Conservation (phyloP, 208 protist genomes). For the Blechomonas ayalai region DNA sequence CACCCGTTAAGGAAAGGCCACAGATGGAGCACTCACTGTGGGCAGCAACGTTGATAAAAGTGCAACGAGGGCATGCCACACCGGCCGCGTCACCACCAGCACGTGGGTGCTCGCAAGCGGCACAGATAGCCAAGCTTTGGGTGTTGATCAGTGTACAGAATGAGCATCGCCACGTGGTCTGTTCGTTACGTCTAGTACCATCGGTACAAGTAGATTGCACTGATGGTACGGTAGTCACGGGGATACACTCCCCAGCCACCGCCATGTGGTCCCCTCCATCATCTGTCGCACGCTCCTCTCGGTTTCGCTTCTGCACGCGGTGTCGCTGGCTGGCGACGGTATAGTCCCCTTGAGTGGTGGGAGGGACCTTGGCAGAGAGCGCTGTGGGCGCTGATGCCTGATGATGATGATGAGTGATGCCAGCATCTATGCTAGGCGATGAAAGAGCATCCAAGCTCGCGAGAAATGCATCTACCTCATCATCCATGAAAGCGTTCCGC, state of each 20-base stretch:
- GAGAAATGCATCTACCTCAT: conserved; percentile 50
- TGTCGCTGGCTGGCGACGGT: too few relatives aligned
- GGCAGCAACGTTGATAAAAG: conserved; percentile 17
- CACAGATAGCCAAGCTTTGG: background rate
- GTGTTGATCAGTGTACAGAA: conserved; percentile 23
- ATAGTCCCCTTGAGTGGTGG: background rate
- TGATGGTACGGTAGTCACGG: background rate
- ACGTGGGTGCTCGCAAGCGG: conserved; percentile 3
- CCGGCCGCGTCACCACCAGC: background rate
- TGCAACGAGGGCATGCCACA: conserved; percentile 23
- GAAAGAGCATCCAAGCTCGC: conserved; percentile 38
- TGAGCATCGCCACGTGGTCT: conserved; percentile 9
- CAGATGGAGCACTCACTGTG: conserved; percentile 19
- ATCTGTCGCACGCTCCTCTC: too few relatives aligned
- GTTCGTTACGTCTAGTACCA: background rate
- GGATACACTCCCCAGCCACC: too few relatives aligned
- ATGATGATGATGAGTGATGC: too few relatives aligned
- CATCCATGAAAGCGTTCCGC: too few relatives aligned
- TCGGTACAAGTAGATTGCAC: background rate
- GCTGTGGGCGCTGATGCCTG: conserved; percentile 2
- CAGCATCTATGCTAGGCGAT: conserved; percentile 22
- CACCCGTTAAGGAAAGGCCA: conserved; percentile 4
- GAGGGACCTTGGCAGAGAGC: background rate
- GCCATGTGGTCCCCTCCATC: too few relatives aligned
- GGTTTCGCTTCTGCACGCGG: too few relatives aligned